Base-by-base conservation (phyloP, 345 rosid species). In the Barbarea vulgaris region DNA sequence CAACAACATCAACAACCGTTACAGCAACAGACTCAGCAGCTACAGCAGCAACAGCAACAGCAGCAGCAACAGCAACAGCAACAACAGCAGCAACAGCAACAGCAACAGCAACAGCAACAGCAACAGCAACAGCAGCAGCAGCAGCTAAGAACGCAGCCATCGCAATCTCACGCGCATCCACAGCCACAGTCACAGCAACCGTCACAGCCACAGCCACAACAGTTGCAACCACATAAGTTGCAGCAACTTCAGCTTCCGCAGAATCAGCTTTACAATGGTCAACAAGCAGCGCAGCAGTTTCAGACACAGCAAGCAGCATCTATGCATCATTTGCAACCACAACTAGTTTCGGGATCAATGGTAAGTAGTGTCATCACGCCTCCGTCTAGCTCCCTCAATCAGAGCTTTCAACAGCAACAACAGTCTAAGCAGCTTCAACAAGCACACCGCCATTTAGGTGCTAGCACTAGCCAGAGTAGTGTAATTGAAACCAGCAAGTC, bases 221-320 rank as follows among this genome's bases (percentile, higher is more conserved):
- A 74, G 44, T 28, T 34, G 50, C 76, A 63, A 9, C 53, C 44
- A 42, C 80, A 80, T 27, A 67, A 60, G 50, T 54, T 65, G 71
- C 83, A 76, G 61, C 80, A 71, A 11, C 67, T 58, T 33, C 88
- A 83, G 55, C 82, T 74, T 67, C 96, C 88, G 47, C 82, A 75
- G 65, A 72, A 57, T 64, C 82, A 80, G 75, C 71, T 52, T 61
- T 77, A 72, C 55, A 77, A 24, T 72, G 73, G 77, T 51, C 73
- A 71, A 65, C 73, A 50, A 65, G 48, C 67, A 47, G 34, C 9
- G 19, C 81, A 72, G 42, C 81, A 72, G 69, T 63, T 30, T 50
- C 77, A 72, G 64, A 25, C 21, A 11, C 81, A 78, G 46, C 77
- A 64, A 70, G 64, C 67, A 70, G 64, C 67, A 63, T 56, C 76